Evolutionary conservation across 2,329 filamentous ascomycete genomes (phyloP).

Genomic region (Aspergillus versicolor): DNA sequence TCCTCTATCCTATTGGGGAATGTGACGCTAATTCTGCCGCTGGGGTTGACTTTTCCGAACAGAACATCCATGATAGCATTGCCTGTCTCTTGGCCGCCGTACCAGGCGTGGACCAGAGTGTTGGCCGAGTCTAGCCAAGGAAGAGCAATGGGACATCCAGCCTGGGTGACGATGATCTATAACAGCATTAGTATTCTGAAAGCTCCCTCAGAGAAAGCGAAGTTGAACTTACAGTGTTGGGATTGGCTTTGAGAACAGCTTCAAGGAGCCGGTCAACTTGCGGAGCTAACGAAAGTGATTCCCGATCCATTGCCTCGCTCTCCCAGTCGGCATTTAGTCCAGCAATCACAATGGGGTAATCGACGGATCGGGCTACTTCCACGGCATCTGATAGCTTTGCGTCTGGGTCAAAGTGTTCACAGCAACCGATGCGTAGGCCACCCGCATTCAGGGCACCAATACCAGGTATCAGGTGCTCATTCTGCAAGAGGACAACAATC

Average conservation of each 20-base stretch:
- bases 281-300: background rate
- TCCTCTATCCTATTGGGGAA: conserved; percentile 6
- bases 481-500: no score
- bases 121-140: conserved; percentile 42
- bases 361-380: no score
- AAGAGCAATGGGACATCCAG: conserved; percentile 62
- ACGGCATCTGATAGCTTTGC: no score
- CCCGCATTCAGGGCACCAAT: no score
- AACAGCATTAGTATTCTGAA: no score
- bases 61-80: conserved; percentile 74
- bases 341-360: no score
- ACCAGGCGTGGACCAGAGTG: conserved; percentile 72
- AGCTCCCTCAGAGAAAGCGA: no score
- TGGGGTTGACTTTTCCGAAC: conserved; percentile 67
- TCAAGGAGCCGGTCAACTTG: background rate
- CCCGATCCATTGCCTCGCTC: background rate
- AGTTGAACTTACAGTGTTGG: background rate
- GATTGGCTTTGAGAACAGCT: background rate
- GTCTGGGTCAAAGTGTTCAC: no score
- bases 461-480: no score
- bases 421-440: no score
- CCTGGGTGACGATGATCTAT: conserved; percentile 66
- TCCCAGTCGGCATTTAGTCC: background rate
- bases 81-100: conserved; percentile 76
- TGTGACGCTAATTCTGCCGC: background rate